A percentile compares a stretch with the other conserved stretches of the same genome.
Evolutionary conservation across 2,329 filamentous ascomycete genomes (phyloP).

Genomic region (Xylariaceae sp.): DNA sequence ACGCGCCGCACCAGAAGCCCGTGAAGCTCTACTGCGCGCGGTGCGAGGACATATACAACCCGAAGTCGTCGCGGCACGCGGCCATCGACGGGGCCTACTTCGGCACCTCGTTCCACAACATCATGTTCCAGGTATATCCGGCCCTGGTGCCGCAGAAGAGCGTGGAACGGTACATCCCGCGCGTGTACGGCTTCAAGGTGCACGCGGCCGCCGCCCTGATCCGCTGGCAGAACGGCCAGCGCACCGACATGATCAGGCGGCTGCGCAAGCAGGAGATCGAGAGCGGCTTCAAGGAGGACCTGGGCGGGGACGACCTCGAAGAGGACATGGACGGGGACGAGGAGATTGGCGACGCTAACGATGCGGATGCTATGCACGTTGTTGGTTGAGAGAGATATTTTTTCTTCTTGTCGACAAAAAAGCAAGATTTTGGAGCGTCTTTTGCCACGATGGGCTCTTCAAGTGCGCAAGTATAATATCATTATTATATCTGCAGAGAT

Average conservation of each 20-base stretch:
- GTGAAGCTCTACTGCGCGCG: slow-evolving; percentile 96
- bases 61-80: slow-evolving; percentile 89
- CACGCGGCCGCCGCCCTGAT: slow-evolving; percentile 83
- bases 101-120: slow-evolving; percentile 96
- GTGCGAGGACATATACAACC: slow-evolving; percentile 98
- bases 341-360: slow-evolving; percentile 27
- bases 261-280: slow-evolving; percentile 68
- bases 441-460: too few relatives aligned
- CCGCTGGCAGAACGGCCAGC: slow-evolving; percentile 80
- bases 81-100: slow-evolving; percentile 98
- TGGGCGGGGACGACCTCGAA: slow-evolving; percentile 53
- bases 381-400: slow-evolving; percentile 22
- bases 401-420: too few relatives aligned
- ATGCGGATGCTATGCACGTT: slow-evolving; percentile 27
- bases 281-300: slow-evolving; percentile 70
- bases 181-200: slow-evolving; percentile 92
- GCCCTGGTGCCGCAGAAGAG: slow-evolving; percentile 82
- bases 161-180: slow-evolving; percentile 77
- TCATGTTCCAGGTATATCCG: slow-evolving; percentile 97
- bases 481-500: too few relatives aligned
- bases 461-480: too few relatives aligned
- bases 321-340: slow-evolving; percentile 50
- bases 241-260: slow-evolving; percentile 76
- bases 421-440: too few relatives aligned
- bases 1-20: slow-evolving; percentile 78